A percentile compares a stretch with the other conserved stretches of the same genome.
phyloP scores from a whole-genome alignment of 2,329 filamentous ascomycete species.

The Colletotrichum phormii region DNA sequence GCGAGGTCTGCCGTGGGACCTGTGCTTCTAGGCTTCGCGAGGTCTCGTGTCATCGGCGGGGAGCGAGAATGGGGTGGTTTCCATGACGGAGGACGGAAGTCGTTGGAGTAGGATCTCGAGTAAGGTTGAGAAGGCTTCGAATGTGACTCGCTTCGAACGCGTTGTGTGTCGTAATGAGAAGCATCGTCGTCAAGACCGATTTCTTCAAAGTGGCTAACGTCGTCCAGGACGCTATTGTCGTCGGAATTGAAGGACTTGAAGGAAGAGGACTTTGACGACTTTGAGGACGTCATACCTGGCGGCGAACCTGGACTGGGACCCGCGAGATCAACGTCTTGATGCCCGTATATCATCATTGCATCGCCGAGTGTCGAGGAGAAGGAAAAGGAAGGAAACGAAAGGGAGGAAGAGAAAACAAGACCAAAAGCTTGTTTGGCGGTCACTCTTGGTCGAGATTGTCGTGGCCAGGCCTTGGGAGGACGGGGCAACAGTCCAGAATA shows the following conservation, averaged over 20 bases:
- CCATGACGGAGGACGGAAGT: conserved; percentile 36
- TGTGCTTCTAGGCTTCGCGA: conserved; percentile 40
- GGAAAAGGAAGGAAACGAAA: background rate
- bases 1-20: conserved; percentile 10
- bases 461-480: conserved; percentile 20
- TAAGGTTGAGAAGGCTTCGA: conserved; percentile 39
- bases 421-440: conserved; percentile 33
- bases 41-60: conserved; percentile 44
- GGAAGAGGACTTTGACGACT: conserved; percentile 91
- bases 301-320: conserved; percentile 61
- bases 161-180: conserved; percentile 43
- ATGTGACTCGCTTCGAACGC: conserved; percentile 46
- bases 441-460: conserved; percentile 20
- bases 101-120: conserved; percentile 34
- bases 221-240: conserved; percentile 75
- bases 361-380: conserved; percentile 13
- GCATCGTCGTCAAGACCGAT: conserved; percentile 82
- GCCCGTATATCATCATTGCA: conserved; percentile 38
- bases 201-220: conserved; percentile 90
- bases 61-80: conserved; percentile 34
- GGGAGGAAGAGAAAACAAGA: conserved; percentile 12
- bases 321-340: conserved; percentile 35
- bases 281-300: conserved; percentile 83
- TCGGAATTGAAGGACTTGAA: conserved; percentile 81
- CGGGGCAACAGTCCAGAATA: conserved; percentile 30